Evolutionary conservation across 148 eudicot species (phyloP).

Genomic region (Rhododendron griersonianum): DNA sequence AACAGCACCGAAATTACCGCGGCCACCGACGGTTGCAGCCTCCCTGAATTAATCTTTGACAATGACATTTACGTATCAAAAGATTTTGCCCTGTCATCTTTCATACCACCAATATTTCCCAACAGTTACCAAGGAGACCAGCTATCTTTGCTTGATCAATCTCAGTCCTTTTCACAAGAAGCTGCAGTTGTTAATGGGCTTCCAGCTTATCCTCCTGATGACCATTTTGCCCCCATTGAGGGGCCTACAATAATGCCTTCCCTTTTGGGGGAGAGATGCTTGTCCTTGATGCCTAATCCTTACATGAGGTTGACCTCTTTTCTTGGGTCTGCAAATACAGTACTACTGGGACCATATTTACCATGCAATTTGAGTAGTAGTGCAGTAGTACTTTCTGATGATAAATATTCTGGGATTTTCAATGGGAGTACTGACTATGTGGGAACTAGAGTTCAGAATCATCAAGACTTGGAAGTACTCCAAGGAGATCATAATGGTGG

Average conservation of each 20-base stretch:
- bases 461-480: conserved; percentile 49
- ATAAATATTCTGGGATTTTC: conserved; percentile 37
- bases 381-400: conserved; percentile 26
- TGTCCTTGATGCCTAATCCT: conserved; percentile 41
- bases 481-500: conserved; percentile 56
- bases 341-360: conserved; percentile 24
- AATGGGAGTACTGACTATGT: conserved; percentile 21
- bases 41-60: conserved; percentile 48
- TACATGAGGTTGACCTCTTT: conserved; percentile 40
- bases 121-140: conserved; percentile 27
- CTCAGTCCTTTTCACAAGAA: conserved; percentile 18
- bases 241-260: conserved; percentile 30
- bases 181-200: conserved; percentile 5
- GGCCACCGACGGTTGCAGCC: conserved; percentile 9
- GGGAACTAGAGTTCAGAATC: conserved; percentile 37
- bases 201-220: conserved; percentile 16
- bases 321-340: conserved; percentile 37
- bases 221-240: conserved; percentile 31
- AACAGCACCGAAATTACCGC: not conserved
- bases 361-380: conserved; percentile 26
- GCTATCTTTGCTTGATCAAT: conserved; percentile 21
- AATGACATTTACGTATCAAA: conserved; percentile 55
- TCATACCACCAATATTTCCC: conserved; percentile 24
- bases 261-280: conserved; percentile 52
- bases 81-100: conserved; percentile 49